Evolutionary conservation across 2,329 filamentous ascomycete genomes (phyloP), one percentile per base, ranked within the genome.

Genomic region (Monosporascus sp.): DNA sequence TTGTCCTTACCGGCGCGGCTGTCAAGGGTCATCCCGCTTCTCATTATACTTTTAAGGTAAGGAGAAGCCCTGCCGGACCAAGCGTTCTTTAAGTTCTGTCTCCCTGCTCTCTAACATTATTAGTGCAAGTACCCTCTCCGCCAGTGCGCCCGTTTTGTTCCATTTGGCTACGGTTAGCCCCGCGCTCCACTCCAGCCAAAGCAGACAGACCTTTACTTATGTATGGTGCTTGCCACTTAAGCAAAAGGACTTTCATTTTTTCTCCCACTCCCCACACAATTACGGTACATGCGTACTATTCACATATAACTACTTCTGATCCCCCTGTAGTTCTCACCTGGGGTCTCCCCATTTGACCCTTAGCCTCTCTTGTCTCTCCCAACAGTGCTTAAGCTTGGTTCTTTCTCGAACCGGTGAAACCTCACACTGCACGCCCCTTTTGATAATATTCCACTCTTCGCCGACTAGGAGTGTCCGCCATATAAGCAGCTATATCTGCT

Each of bases 21-120:
- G 44, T 49, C 53, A 52, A 57, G 55, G 55, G 55, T 53, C 47
- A 55, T 57, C 55, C 55, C 55, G 55, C 51, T 49, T 51, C 26
- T 47, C 53, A 55, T 55, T 55, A 55, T 55, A 53, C 43, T 26
- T 46, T 46, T 46, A 27, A 17, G 43, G 24, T 26, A 22, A 7
- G n/a, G 24, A 51, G 40, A 46, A 38, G 48, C 50, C 53, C 35
- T 49, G 51, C 48, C 52, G 48, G 45, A 51, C 48, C 50, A 51
- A 51, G 49, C 52, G 51, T 53, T 53, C 43, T 46, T 46, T 46
- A 1, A 43, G 19, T 14, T 24, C n/a, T 43, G 5, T 22, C 40
- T 43, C 40, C 40, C 40, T 43, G 40, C 40, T 14, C 22, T 43
- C 40, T 20, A 20, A 20, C 40, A 43, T 11, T 46, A 46, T 16